Base-by-base conservation (phyloP, 768 basidiomycete genomes). In the Rhodotorula sphaerocarpa region DNA sequence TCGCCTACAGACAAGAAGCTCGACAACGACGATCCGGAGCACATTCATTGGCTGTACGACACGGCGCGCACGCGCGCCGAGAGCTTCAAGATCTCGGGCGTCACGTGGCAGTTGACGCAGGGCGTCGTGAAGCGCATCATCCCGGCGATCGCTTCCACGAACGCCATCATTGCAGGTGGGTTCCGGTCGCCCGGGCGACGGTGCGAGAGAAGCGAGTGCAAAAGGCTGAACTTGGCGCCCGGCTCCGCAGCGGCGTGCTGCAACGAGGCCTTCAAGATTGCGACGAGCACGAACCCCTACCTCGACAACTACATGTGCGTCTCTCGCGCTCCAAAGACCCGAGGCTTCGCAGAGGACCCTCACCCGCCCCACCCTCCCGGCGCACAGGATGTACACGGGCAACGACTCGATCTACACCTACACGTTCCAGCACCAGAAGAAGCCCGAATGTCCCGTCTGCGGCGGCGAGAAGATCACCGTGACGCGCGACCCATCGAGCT, bases 91-190 rank as follows among this genome's bases (percentile, higher is more conserved):
- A 97, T 99, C 57, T 90, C 96, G 74, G 95, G 95, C 48, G 92
- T 99, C 23, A 96, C 95, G 14, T 99, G 93, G 90, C 86, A 87
- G 3, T 78, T 92, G 42, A 97, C 95, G 0, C 95, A 99, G 75
- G 95, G 95, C 46, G 95, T 99, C 55, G 95, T 99, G 50, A 99
- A 99, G 81, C 95, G 95, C 71, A 95, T 99, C 76, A 97, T 99
- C 50, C 93, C 95, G 27, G 93, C 95, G 47, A 97, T 99, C 69
- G 95, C 95, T 3, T 92, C 89, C 1, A 99, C 95, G 21, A 99
- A 99, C 72, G 95, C 95, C 41, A 92, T 97, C 74, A 91, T 99
- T 61, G 88, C 95, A 51, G 91, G 90, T 88, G 68, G 45, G 80
- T 28, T 10, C 30, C 42, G 18, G 62, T 59, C 36, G 27, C 25